Base-by-base conservation (phyloP, 2,329 filamentous ascomycete species). In the Stemphylium beticola region DNA sequence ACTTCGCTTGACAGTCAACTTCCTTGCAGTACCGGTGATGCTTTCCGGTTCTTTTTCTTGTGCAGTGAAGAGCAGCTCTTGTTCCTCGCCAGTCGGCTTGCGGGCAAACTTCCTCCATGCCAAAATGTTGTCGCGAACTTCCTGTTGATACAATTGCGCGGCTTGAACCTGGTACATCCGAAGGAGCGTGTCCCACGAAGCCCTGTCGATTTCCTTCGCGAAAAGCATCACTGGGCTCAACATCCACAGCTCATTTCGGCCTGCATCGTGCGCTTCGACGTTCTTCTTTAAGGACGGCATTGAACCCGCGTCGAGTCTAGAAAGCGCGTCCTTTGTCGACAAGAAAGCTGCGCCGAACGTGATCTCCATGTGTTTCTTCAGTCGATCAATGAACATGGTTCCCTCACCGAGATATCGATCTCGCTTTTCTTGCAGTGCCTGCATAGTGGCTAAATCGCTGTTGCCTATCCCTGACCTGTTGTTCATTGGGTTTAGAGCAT, bases 361-460 rank as follows among this genome's bases (percentile, higher is more conserved):
- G 41, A 87, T 83, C 17, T 87, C 85, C 84, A 98, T 89, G 72
- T 93, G 93, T 47, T 91, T 87, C 60, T 90, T 87, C 12, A 97
- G 81, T 41, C 93, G 85, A 57, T 87, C 85, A 67, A 96, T 83
- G 72, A 98, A 97, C 48, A 85, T 78, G 18, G 83, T 79, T 62
- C 88, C 92, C 72, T 96, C 91, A 12, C 86, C 82, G 52, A 88
- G 81, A 69, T 97, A 99, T 71, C 91, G 88, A 60, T 96, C 90
- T 74, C 92, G 95, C 83, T 96, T 97, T 75, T 98, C 92, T 65
- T 92, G 91, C 22, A 99, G 86, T 36, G 96, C 93, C 49, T 91
- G 87, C 93, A 99, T 98, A 64, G 91, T 89, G 31, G 91, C 83
- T 44, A 88, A 77, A 57, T 87, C 91, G 58, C 89, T 92, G 67